These are phyloP conservation scores for Liriodendron chinense DNA, from an alignment of 164 flowering plant genomes.

Conservation along the genomic window DNA sequence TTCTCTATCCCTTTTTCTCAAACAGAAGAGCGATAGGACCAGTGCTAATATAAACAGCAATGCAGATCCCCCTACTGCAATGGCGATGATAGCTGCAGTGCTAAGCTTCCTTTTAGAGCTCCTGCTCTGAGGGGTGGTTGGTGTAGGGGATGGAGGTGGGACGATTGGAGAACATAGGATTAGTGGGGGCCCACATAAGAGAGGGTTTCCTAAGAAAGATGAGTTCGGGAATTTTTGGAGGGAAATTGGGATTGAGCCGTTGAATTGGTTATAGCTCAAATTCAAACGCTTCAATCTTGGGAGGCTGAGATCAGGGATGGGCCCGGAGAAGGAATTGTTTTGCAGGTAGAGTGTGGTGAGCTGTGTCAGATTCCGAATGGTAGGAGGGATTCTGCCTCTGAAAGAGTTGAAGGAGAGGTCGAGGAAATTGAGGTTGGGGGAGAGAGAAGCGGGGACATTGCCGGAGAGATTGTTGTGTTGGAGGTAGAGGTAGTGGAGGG, in stretches of 20 bases:
- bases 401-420: constrained; percentile 79
- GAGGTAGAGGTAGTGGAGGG: constrained; percentile 54
- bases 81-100: constrained; percentile 43
- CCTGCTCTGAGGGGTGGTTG: constrained; percentile 6
- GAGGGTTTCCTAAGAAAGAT: constrained; percentile 56
- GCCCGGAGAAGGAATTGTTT: constrained; percentile 52
- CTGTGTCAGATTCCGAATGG: constrained; percentile 45
- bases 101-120: constrained; percentile 34
- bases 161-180: constrained; percentile 30
- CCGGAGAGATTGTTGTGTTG: constrained; percentile 79
- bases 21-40: constrained; percentile 33
- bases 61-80: constrained; percentile 48
- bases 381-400: constrained; percentile 52
- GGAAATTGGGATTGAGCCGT: constrained; percentile 55
- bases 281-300: constrained; percentile 46
- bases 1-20: constrained; percentile 31
- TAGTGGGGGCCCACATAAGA: constrained; percentile 60
- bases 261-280: constrained; percentile 50
- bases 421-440: constrained; percentile 42
- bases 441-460: constrained; percentile 49
- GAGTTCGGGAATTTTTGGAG: constrained; percentile 44
- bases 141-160: constrained; percentile 33
- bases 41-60: constrained; percentile 31
- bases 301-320: constrained; percentile 40
- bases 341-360: constrained; percentile 43